Evolutionary conservation across 192 early-diverging fungal genomes (phyloP), one percentile per base, ranked within the genome.

Genomic region (Entomortierella chlamydospora): DNA sequence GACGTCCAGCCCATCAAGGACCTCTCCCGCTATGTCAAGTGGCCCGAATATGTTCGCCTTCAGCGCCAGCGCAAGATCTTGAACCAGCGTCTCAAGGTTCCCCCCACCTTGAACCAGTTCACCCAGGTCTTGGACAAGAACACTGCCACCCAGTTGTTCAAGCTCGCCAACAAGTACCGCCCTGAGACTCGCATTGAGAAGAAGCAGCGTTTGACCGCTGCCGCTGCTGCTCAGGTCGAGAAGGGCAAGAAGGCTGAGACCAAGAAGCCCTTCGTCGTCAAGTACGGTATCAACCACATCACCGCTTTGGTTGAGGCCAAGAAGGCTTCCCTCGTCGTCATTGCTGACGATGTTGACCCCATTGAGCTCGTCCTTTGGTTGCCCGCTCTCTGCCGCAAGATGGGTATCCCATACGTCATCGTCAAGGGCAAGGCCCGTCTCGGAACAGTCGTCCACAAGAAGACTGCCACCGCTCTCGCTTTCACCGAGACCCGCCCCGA

Each of bases 251-350:
- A 94, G 72, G 86, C 73, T 30, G 85, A 89, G 72, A 85, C 92
- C 73, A 94, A 95, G 89, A 98, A 98, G 95, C 96, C 96, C 64
- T 84, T 91, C 80, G 85, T 95, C 62, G 93, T 99, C 89, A 98
- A 99, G 95, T 96, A 96, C 88, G 98, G 98, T 89, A 96, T 99
- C 86, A 99, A 99, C 91, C 98, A 99, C 90, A 94, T 99, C 82
- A 96, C 96, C 81, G 94, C 94, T 62, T 90, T 99, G 45, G 85
- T 99, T 64, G 98, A 99, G 91, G 90, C 92, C 87, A 99, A 99
- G 95, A 97, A 98, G 92, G 96, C 98, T 82, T 88, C 93, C 86
- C 90, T 99, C 64, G 98, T 99, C 57, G 91, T 99, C 82, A 99
- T 99, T 88, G 98, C 98, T 81, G 90, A 98, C 82, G 97, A 99